A percentile compares a stretch with the other conserved stretches of the same genome.
These are phyloP conservation scores for Aspergillus carlsbadensis DNA, from an alignment of 495 filamentous ascomycete genomes.

Conservation along the genomic window DNA sequence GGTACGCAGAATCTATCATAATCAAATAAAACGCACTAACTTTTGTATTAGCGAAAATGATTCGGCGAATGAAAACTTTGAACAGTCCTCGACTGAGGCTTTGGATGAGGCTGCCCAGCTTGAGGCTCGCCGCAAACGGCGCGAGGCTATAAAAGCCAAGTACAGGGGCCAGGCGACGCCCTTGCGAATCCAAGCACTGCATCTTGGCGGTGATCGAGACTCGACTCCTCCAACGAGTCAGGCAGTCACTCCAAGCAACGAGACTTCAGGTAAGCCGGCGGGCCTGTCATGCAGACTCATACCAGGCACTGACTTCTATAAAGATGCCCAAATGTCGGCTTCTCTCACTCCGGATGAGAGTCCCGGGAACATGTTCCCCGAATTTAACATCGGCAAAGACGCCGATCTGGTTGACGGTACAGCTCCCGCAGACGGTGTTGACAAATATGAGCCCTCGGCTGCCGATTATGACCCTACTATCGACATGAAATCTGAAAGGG, in stretches of 20 bases:
- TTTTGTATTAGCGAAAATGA: slow-evolving; percentile 12
- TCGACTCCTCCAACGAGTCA: slow-evolving; percentile 54
- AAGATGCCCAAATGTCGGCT: slow-evolving; percentile 30
- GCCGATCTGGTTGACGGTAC: slow-evolving; percentile 66
- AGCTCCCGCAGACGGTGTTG: slow-evolving; percentile 48
- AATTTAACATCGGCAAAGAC: slow-evolving; percentile 55
- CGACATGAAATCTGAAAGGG: slow-evolving; percentile 87
- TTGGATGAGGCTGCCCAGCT: slow-evolving; percentile 78
- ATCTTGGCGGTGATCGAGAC: slow-evolving; percentile 57
- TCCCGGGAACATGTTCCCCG: slow-evolving; percentile 50
- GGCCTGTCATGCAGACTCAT: no score
- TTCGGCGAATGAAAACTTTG: slow-evolving; percentile 13
- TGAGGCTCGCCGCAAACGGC: slow-evolving; percentile 80
- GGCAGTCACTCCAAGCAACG: slow-evolving; percentile 25
- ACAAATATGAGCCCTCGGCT: slow-evolving; percentile 81
- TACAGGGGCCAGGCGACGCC: slow-evolving; percentile 71
- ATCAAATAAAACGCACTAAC: not conserved
- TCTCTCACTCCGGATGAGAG: slow-evolving; percentile 47
- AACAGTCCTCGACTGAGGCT: slow-evolving; percentile 41
- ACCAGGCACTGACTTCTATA: not conserved
- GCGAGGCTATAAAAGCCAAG: slow-evolving; percentile 87
- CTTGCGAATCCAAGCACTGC: slow-evolving; percentile 73
- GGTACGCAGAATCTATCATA: slow-evolving; percentile 33
- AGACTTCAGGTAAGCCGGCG: slow-evolving; percentile 27
- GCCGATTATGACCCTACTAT: slow-evolving; percentile 93